Conservation (phyloP, 768 basidiomycete genomes). For the Pleurotus pulmonarius region DNA sequence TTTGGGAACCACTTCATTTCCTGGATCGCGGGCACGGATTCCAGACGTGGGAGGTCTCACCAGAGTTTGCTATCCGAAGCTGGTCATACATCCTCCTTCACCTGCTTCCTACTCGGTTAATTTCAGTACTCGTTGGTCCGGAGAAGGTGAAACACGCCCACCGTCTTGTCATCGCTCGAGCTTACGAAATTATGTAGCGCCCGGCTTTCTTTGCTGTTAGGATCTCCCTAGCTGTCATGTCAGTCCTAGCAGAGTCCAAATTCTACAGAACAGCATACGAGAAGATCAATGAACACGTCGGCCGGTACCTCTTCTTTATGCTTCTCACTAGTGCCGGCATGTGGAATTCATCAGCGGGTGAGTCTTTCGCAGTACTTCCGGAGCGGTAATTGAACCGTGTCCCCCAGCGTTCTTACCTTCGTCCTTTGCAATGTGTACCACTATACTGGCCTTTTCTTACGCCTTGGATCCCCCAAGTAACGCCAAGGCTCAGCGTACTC, state of each 20-base stretch:
- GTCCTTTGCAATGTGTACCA: constrained; percentile 91
- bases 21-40: constrained; percentile 83
- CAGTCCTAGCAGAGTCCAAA: constrained; percentile 72
- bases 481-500: constrained; percentile 49
- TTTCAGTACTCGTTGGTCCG: constrained; percentile 45
- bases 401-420: constrained; percentile 86
- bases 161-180: not conserved
- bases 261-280: constrained; percentile 81
- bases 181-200: constrained; percentile 47
- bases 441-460: constrained; percentile 73
- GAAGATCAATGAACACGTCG: constrained; percentile 83
- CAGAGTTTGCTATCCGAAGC: constrained; percentile 86
- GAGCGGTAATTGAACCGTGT: constrained; percentile 1
- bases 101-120: constrained; percentile 58
- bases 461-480: constrained; percentile 56
- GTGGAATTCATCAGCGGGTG: constrained; percentile 90
- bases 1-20: constrained; percentile 98
- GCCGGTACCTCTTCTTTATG: constrained; percentile 91
- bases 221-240: constrained; percentile 70
- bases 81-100: constrained; percentile 93
- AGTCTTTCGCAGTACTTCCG: constrained; percentile 15
- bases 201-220: constrained; percentile 87
- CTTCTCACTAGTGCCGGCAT: constrained; percentile 85
- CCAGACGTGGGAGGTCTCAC: constrained; percentile 97
- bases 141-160: constrained; percentile 60